Evolutionary conservation across 2,329 filamentous ascomycete species (phyloP).

Genomic region (Ophiosphaerella narmari): DNA sequence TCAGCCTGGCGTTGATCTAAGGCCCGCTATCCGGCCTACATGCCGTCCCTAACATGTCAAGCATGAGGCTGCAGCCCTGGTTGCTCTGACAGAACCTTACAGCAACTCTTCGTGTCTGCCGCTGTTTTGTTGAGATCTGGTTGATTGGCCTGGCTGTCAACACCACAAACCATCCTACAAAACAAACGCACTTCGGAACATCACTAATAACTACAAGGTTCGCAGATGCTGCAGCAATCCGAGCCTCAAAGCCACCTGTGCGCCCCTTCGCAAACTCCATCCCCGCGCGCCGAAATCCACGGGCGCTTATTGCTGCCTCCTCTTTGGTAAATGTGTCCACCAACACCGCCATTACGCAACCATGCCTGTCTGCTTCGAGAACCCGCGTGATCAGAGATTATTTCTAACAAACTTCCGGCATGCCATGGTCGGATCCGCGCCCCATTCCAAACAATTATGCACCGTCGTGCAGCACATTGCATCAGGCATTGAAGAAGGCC

Average conservation of each 20-base stretch:
- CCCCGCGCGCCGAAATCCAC: slow-evolving; percentile 14
- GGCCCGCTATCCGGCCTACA: slow-evolving; percentile 10
- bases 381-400: background rate
- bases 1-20: slow-evolving; percentile 3
- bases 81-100: background rate
- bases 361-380: slow-evolving; percentile 6
- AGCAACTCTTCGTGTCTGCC: too few species aligned
- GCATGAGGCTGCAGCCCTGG: background rate
- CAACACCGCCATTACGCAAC: slow-evolving; percentile 16
- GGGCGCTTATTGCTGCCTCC: slow-evolving; percentile 31
- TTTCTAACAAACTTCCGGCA: background rate
- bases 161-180: background rate
- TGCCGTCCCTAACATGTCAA: background rate
- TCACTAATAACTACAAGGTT: background rate
- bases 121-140: too few species aligned
- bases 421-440: background rate
- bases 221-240: background rate
- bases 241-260: slow-evolving; percentile 3
- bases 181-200: background rate
- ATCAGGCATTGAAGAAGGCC: too few species aligned
- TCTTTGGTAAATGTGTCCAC: slow-evolving; percentile 25
- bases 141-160: background rate
- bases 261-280: slow-evolving; percentile 2
- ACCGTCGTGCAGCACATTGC: too few species aligned
- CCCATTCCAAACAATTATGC: too few species aligned